Evolutionary conservation across 176 grass and related monocot species (phyloP).

Genomic region (Tuctoria greenei): DNA sequence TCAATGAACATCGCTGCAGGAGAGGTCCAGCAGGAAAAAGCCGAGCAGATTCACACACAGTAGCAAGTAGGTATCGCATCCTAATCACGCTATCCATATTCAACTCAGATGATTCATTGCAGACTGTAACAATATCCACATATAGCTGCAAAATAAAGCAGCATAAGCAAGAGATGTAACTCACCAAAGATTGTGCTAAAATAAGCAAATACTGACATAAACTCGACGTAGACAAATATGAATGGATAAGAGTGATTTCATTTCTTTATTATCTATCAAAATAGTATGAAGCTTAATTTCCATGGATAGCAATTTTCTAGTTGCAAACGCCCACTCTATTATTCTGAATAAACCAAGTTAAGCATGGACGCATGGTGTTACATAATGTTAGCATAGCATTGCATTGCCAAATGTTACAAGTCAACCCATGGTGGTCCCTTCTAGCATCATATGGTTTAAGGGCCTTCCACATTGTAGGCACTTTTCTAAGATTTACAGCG

Average conservation of each 20-base stretch:
- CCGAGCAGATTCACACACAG: constrained; percentile 88
- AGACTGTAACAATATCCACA: constrained; percentile 51
- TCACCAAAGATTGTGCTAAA: background rate
- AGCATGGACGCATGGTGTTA: background rate
- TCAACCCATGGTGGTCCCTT: background rate
- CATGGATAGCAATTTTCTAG: background rate
- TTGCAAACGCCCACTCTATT: background rate
- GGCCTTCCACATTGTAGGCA: background rate
- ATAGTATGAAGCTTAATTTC: background rate
- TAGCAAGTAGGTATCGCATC: constrained; percentile 78
- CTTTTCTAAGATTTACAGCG: background rate
- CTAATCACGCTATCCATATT: constrained; percentile 53
- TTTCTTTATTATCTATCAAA: background rate
- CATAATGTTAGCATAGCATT: background rate
- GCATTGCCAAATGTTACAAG: background rate
- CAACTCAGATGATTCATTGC: constrained; percentile 39
- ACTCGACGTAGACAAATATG: background rate
- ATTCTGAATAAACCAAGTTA: background rate
- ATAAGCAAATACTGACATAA: background rate
- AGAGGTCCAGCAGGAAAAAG: constrained; percentile 93
- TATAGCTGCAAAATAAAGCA: constrained; percentile 58
- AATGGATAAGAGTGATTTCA: background rate
- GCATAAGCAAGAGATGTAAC: background rate
- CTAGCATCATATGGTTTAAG: background rate
- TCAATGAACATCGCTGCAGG: constrained; percentile 86